phyloP scores from a whole-genome alignment of 208 protist genomes.

The Leptomonas seymouri region DNA sequence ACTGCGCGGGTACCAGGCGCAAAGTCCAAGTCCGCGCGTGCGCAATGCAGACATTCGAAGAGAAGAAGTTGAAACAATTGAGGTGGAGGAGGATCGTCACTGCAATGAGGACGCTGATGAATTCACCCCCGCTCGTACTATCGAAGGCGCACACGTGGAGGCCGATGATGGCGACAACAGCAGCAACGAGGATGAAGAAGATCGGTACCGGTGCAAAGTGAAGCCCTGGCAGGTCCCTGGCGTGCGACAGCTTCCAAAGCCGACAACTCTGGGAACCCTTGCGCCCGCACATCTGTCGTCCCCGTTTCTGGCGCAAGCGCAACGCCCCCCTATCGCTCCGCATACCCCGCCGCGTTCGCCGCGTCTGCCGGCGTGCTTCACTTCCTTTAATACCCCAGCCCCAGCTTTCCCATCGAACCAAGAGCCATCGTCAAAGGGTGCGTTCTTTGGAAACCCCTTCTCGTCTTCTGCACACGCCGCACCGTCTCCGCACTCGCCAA shows the following conservation, averaged over 20 bases:
- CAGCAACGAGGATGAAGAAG: slow-evolving; percentile 3
- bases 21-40: background rate
- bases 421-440: background rate
- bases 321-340: background rate
- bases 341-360: slow-evolving; percentile 1
- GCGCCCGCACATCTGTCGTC: background rate
- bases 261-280: background rate
- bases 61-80: background rate
- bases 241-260: background rate
- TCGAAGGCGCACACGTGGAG: background rate
- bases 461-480: background rate
- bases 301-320: background rate
- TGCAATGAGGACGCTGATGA: background rate
- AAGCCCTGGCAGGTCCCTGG: background rate
- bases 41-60: no score
- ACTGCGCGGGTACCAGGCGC: background rate
- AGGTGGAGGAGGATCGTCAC: background rate
- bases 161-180: background rate
- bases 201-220: background rate
- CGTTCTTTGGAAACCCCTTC: slow-evolving; percentile 7
- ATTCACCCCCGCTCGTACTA: background rate
- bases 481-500: background rate
- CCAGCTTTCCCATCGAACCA: background rate
- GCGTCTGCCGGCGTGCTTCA: slow-evolving; percentile 18
- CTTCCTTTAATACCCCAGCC: background rate